Percentiles rank a stretch among this genome's conserved stretches.
These are phyloP conservation scores for Pouteria campechiana DNA, from an alignment of 179 eudicot genomes.

Conservation along the genomic window DNA sequence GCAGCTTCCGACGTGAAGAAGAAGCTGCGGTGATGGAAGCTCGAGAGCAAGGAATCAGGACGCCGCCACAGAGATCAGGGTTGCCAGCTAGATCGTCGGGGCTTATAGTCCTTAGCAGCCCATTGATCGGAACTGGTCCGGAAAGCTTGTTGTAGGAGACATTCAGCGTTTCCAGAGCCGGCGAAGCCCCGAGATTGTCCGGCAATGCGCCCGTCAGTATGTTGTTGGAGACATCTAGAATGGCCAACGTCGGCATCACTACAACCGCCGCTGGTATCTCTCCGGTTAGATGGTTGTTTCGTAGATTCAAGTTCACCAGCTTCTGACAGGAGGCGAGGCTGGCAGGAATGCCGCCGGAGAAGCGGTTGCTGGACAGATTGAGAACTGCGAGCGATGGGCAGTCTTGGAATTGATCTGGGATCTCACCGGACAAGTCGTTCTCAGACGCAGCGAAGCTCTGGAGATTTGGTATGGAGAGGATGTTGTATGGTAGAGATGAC, in stretches of 20 bases:
- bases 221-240: constrained; percentile 71
- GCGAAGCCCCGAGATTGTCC: constrained; percentile 49
- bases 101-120: constrained; percentile 50
- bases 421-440: constrained; percentile 41
- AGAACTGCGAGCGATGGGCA: constrained; percentile 58
- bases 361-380: constrained; percentile 52
- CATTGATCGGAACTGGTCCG: constrained; percentile 65
- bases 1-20: constrained; percentile 15
- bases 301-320: constrained; percentile 51
- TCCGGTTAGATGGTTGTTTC: constrained; percentile 43
- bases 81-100: constrained; percentile 67
- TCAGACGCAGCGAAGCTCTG: constrained; percentile 54
- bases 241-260: constrained; percentile 54
- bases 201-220: constrained; percentile 58
- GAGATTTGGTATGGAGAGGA: constrained; percentile 47
- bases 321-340: constrained; percentile 68
- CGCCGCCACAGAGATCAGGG: constrained; percentile 61
- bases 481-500: constrained; percentile 43
- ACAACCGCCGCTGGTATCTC: constrained; percentile 58
- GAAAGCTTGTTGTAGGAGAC: constrained; percentile 68
- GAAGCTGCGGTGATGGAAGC: neutral
- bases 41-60: constrained; percentile 54
- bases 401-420: constrained; percentile 66
- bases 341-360: constrained; percentile 51
- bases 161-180: constrained; percentile 64